phyloP scores from a whole-genome alignment of 139 green algal genomes.

The Closterium sp. region DNA sequence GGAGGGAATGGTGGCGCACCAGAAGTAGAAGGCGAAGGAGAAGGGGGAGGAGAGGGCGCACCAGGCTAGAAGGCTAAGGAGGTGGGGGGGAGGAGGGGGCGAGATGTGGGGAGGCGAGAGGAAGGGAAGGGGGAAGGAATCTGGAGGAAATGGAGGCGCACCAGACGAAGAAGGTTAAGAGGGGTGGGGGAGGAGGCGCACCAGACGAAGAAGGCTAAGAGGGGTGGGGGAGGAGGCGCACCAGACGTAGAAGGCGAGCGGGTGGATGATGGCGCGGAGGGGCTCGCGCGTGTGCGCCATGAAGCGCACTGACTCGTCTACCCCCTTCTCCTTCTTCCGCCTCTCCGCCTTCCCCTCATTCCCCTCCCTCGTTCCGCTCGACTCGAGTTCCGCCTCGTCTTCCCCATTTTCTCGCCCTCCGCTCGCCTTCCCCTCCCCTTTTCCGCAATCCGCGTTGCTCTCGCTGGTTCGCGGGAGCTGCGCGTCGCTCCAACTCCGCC shows the following conservation, averaged over 20 bases:
- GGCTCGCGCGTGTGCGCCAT: constrained; percentile 49
- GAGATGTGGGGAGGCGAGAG: too few species aligned
- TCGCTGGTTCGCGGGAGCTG: background rate
- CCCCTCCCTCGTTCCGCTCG: background rate
- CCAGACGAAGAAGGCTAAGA: background rate
- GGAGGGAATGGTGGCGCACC: too few species aligned
- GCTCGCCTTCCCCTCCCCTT: background rate
- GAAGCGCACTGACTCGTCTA: constrained; percentile 17
- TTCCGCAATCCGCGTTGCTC: background rate
- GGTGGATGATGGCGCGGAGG: constrained; percentile 31
- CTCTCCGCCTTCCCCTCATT: background rate
- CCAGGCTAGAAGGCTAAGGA: too few species aligned
- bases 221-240: background rate
- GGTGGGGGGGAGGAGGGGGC: too few species aligned
- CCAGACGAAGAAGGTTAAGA: too few species aligned
- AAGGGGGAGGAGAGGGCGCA: too few species aligned
- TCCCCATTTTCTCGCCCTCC: background rate
- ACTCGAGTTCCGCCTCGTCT: background rate
- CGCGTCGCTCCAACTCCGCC: background rate
- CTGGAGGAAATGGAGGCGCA: too few species aligned
- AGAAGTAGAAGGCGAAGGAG: too few species aligned
- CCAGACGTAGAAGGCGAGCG: constrained; percentile 41
- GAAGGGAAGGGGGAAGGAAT: too few species aligned
- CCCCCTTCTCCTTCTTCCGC: constrained; percentile 15
- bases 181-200: background rate